Conservation (phyloP, 108 stramenopile genomes). For the Pseudonitzschia multiseries region DNA sequence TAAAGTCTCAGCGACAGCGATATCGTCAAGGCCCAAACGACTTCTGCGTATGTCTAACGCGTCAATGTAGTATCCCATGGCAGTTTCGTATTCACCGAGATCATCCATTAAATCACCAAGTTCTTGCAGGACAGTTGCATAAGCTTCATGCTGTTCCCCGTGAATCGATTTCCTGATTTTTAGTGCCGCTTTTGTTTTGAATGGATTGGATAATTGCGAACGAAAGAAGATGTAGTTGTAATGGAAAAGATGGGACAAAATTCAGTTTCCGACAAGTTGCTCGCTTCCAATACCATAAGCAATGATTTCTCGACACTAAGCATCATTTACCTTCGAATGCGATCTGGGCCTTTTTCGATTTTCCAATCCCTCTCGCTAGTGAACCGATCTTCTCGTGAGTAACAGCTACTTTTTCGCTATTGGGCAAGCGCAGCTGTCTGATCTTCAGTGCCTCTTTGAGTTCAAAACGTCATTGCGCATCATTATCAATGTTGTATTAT, state of each 20-base stretch:
- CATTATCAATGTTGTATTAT: neutral
- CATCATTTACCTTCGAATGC: slow-evolving; percentile 38
- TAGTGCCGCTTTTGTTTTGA: slow-evolving; percentile 49
- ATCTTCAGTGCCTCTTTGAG: slow-evolving; percentile 64
- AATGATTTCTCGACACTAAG: too few relatives aligned
- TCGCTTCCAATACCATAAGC: too few relatives aligned
- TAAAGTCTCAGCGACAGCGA: slow-evolving; percentile 62
- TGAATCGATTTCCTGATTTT: slow-evolving; percentile 56
- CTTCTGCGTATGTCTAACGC: slow-evolving; percentile 60
- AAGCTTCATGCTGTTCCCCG: slow-evolving; percentile 65
- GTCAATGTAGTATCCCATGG: slow-evolving; percentile 66
- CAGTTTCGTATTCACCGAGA: slow-evolving; percentile 58
- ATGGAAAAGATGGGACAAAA: too few relatives aligned
- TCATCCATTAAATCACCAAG: slow-evolving; percentile 80
- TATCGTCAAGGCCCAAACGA: slow-evolving; percentile 49
- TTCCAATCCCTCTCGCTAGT: slow-evolving; percentile 48
- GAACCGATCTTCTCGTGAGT: slow-evolving; percentile 71
- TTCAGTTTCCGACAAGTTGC: too few relatives aligned
- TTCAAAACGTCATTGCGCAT: neutral
- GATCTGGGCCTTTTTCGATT: slow-evolving; percentile 61
- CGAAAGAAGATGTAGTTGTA: neutral
- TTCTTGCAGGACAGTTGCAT: slow-evolving; percentile 68
- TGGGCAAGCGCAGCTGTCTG: slow-evolving; percentile 61
- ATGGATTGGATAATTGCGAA: neutral
- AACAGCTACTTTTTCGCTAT: slow-evolving; percentile 66